Base-by-base conservation (phyloP, 2,329 filamentous ascomycete genomes). In the Diaporthe capsici region DNA sequence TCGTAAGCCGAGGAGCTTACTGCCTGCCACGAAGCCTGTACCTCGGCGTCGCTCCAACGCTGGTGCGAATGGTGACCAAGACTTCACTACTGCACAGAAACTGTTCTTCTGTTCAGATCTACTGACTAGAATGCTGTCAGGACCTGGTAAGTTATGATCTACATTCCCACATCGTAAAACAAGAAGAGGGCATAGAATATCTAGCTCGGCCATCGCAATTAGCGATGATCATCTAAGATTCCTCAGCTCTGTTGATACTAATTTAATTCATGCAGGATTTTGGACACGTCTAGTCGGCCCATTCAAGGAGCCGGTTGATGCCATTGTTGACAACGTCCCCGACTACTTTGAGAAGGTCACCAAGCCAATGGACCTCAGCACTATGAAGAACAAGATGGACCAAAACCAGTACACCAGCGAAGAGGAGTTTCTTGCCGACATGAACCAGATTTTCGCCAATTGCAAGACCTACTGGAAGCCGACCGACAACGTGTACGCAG, bases 251-350 rank as follows among this genome's bases (percentile, higher is more conserved):
- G n/a, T 22, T 6, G 4, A 51, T 44, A 22, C 71, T 73, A 78
- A 71, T n/a, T 9, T 34, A 0, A 34, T 34, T 34, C 37, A 53
- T 57, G 25, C 71, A 91, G 90, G 91, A 9, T 92, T 91, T 81
- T 93, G 91, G 91, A 92, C 91, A 0, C 89, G 91, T n/a, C 86
- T 92, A 0, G 90, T 92, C 4, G 90, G 90, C 0, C 90, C 90
- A 0, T 92, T 93, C 82, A 88, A 87, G 60, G 87, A 92, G 34
- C 88, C 91, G 0, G 91, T 92, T 9, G 87, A 91, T 75, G 90
- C 91, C 0, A 80, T 83, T 4, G 84, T 86, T 51, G 90, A 92
- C 77, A 88, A 88, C 25, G 89, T 92, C 2, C 90, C 90, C 2
- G 90, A 92, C 80, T 93, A 93, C 82, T 84, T 91, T 31, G 86